Evolutionary conservation across 2,329 filamentous ascomycete species (phyloP), one percentile per base, ranked within the genome.

Genomic region (Leptosphaerulina australis): DNA sequence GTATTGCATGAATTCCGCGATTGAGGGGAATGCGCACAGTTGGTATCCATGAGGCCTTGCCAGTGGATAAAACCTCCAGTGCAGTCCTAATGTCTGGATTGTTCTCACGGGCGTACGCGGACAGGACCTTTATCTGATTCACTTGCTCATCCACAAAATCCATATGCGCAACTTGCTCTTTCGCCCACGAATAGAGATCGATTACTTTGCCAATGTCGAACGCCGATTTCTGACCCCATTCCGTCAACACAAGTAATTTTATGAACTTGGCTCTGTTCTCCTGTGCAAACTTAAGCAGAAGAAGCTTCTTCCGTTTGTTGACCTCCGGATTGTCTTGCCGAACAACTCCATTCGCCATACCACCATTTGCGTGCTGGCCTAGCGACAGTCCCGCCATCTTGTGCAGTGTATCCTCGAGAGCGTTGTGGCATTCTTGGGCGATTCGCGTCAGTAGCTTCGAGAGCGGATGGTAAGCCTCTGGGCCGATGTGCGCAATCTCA

Each of bases 41-140:
- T 44, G 92, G 87, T 78, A 96, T 86, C 81, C 87, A 90, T 3
- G 84, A 81, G 18, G 88, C 87, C 62, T 85, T 86, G 31, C 90
- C 91, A 7, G 85, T 91, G 5, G 90, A 87, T 45, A 99, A 77
- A 20, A 96, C 82, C 63, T 97, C 87, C 34, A 97, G 77, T 6
- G 94, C 93, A 15, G 91, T 97, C 70, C 88, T 88, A 41, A 99
- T 79, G 74, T 99, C 95, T 1, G 94, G 94, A 66, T 91, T 93
- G 3, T 90, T 90, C 66, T 96, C 81, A 63, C 91, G 88, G 33
- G 88, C 88, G 62, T 79, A 81, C 8, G 83, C 81, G 56, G 95
- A 80, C 62, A 87, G 84, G 56, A 85, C 79, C 74, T 93, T 96
- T 66, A 93, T 80, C 34, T 88, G 54, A 15, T 70, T 83, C 62